Base-by-base conservation (phyloP, 139 green algal species). In the Tetraselmis chui region DNA sequence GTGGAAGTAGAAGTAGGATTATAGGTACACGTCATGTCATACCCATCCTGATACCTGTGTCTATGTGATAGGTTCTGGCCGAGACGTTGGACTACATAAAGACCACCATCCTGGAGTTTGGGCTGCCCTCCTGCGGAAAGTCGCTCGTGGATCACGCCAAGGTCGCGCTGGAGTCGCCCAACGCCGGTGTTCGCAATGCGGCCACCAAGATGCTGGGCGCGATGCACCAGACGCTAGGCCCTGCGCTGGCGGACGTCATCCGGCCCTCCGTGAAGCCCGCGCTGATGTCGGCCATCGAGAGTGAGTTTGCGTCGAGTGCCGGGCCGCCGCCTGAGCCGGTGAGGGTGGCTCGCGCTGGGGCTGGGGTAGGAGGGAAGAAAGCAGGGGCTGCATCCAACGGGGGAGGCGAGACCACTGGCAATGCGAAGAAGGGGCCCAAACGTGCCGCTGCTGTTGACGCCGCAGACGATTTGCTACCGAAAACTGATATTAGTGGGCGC, bases 201-300 rank as follows among this genome's bases (percentile, higher is more conserved):
- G 92, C 93, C 29, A 94, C 93, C 30, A 89, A 86, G 32, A 67
- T 95, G 59, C 84, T 96, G 45, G 87, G 75, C 2, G 87, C 88
- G 45, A 84, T 93, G 76, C 58, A 77, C 83, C 87, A 2, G 25
- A 32, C 76, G 28, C 28, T 79, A 2, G 76, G 76, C 18, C 1
- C 76, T 2, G n/a, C 87, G 0, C 83, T 94, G n/a, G 81, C 85
- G n/a, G 78, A 83, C 59, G 84, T 88, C 80, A 78, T 95, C 25
- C 82, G 93, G 5, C 59, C 87, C 1, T 92, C 96, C 75, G 89
- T 99, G 31, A 99, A 99, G 91, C 94, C 96, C 0, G 95, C 97
- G 2, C 89, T 97, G 74, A 94, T 98, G 90, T 89, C 92, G 5
- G 86, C 89, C 28, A 90, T 99, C 29, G 93, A 98, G 79, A 88